Conservation (phyloP, 768 basidiomycete species). For the Auricularia sp. region DNA sequence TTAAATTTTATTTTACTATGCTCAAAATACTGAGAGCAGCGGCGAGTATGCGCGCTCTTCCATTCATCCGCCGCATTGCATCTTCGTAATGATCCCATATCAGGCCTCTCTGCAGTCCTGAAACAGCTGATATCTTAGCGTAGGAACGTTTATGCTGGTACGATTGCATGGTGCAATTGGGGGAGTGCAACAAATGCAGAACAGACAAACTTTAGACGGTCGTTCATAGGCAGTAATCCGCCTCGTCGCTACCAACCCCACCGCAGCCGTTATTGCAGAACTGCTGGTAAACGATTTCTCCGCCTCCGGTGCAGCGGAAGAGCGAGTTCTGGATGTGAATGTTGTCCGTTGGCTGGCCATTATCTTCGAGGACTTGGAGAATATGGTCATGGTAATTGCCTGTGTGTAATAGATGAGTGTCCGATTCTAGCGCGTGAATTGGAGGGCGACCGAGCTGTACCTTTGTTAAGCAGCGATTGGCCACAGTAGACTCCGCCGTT, state of each 20-base stretch:
- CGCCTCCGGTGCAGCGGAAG: background rate
- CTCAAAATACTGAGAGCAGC: no score
- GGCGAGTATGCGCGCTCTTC: no score
- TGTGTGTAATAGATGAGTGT: background rate
- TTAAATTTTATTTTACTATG: no score
- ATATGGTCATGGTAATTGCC: background rate
- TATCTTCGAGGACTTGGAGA: background rate
- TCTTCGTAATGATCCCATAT: no score
- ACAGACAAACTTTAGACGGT: no score
- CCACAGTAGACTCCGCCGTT: background rate
- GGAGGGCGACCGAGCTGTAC: background rate
- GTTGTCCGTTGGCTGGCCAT: background rate
- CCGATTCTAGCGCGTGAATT: background rate
- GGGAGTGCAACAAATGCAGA: no score
- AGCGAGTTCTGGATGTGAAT: background rate
- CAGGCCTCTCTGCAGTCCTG: no score
- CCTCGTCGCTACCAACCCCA: background rate
- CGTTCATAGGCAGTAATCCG: background rate
- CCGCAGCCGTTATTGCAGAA: background rate
- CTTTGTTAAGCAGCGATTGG: background rate
- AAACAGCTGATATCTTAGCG: no score
- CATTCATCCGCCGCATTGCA: no score
- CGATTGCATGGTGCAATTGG: no score
- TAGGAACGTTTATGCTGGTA: no score
- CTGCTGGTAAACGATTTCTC: background rate